Evolutionary conservation across 2,329 filamentous ascomycete species (phyloP), one percentile per base, ranked within the genome.

Genomic region (Sarocladium kiliense): DNA sequence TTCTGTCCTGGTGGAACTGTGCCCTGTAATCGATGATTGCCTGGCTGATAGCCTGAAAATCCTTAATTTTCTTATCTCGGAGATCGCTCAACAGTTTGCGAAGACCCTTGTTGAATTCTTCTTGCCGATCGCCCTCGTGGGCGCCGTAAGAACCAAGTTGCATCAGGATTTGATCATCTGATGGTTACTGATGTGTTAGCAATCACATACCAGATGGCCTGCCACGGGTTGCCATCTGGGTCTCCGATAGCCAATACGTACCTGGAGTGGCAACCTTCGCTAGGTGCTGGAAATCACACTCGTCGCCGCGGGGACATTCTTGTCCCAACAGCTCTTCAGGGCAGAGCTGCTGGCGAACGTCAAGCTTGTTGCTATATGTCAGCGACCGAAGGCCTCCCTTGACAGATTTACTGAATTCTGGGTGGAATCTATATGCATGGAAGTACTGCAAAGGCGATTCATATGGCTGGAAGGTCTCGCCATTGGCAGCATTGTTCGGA

Each of bases 351-450:
- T 81, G 85, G 58, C 83, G 78, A 23, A 85, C 78, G 67, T 97
- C 85, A 71, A 99, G 96, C 62, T 86, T 87, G 71, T 96, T 89
- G 74, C 90, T 97, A 74, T 93, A 97, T 42, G 92, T 97, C 75
- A 95, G 79, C 60, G 94, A 97, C 66, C 88, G 86, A 66, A 91
- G 87, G 42, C 93, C 93, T 59, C 86, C 87, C 55, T 82, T 68
- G 56, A 96, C 85, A 56, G 82, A 76, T 51, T 87, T 71, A 60
- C 78, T 75, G 72, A 86, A 97, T 53, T 82, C 77, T 30, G 90
- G 89, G 67, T 97, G 92, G 68, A 93, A 97, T 62, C 93, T 90
- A 72, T 89, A 99, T 36, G 89, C 87, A 68, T 85, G 90, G 71
- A 97, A 97, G 62, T 82, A 81, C 62, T 82, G 84, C 58, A 99